Evolutionary conservation across 2,329 filamentous ascomycete species (phyloP).

Genomic region (Colletotrichum chrysophilum): DNA sequence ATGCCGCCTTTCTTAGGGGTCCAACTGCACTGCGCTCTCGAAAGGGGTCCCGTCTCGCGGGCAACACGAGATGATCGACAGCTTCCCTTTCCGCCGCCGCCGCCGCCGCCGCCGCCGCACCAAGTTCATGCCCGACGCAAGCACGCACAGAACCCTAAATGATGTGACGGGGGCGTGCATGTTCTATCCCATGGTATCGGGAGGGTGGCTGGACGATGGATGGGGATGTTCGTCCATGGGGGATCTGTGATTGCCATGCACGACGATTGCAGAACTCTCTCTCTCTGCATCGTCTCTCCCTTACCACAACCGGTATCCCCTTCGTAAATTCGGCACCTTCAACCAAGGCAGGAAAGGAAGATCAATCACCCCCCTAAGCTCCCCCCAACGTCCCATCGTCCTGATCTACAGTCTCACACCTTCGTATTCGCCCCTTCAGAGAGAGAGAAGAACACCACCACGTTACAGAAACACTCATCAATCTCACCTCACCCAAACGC

Average conservation of each 20-base stretch:
- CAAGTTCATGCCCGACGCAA: neutral
- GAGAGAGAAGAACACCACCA: neutral
- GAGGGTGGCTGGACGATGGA: neutral
- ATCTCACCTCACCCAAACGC: neutral
- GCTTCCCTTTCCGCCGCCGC: neutral
- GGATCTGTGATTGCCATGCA: neutral
- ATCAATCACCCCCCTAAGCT: neutral
- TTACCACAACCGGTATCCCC: neutral
- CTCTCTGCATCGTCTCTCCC: neutral
- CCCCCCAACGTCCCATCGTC: neutral
- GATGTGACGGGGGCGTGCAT: neutral
- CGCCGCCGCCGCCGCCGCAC: neutral
- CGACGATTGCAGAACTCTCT: neutral
- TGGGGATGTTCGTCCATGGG: too few relatives aligned
- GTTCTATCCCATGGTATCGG: neutral
- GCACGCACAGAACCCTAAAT: neutral
- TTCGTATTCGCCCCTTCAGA: neutral
- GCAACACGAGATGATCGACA: slow-evolving; percentile 5
- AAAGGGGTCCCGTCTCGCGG: neutral
- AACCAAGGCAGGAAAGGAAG: neutral
- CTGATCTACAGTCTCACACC: neutral
- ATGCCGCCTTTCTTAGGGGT: neutral
- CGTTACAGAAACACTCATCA: neutral
- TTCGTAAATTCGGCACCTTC: neutral
- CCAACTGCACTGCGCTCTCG: neutral